Conservation (phyloP, 1,284 basidiomycete genomes). For the Cryptococcus wingfieldii region DNA sequence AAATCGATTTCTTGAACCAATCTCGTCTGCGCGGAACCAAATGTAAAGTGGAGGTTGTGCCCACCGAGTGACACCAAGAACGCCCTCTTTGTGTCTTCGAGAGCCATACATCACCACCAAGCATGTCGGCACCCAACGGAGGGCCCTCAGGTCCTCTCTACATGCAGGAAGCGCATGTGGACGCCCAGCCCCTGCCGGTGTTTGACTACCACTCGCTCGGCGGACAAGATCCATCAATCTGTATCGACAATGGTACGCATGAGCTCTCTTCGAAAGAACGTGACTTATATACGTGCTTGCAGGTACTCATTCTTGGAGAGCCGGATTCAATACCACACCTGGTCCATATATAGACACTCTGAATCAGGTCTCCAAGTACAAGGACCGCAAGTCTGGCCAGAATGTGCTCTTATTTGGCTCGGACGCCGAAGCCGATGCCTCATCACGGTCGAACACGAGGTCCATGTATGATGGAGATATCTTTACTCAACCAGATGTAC, state of each 20-base stretch:
- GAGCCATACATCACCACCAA: too few relatives aligned
- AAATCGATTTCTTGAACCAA: too few relatives aligned
- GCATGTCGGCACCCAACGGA: too few relatives aligned
- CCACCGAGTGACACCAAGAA: too few relatives aligned
- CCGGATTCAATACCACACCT: slow-evolving; percentile 66
- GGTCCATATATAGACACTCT: slow-evolving; percentile 56
- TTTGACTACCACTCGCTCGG: slow-evolving; percentile 36
- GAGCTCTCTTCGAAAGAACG: not conserved
- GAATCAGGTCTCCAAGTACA: slow-evolving; percentile 77
- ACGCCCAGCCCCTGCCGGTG: slow-evolving; percentile 23
- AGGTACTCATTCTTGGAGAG: slow-evolving; percentile 76
- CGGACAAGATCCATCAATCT: slow-evolving; percentile 51
- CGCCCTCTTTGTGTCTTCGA: too few relatives aligned
- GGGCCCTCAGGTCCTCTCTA: too few relatives aligned
- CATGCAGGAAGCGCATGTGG: slow-evolving; percentile 27
- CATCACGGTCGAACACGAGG: slow-evolving; percentile 68
- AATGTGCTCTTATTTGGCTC: slow-evolving; percentile 78
- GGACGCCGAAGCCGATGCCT: slow-evolving; percentile 75
- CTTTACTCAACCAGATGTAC: slow-evolving; percentile 78
- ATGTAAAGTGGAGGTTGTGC: too few relatives aligned
- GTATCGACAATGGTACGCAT: slow-evolving; percentile 77
- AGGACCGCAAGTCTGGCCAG: slow-evolving; percentile 76
- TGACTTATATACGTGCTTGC: not conserved
- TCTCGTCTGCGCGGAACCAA: too few relatives aligned
- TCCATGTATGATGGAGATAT: slow-evolving; percentile 88